Evolutionary conservation across 768 basidiomycete genomes (phyloP).

Genomic region (Ramaria rubella): DNA sequence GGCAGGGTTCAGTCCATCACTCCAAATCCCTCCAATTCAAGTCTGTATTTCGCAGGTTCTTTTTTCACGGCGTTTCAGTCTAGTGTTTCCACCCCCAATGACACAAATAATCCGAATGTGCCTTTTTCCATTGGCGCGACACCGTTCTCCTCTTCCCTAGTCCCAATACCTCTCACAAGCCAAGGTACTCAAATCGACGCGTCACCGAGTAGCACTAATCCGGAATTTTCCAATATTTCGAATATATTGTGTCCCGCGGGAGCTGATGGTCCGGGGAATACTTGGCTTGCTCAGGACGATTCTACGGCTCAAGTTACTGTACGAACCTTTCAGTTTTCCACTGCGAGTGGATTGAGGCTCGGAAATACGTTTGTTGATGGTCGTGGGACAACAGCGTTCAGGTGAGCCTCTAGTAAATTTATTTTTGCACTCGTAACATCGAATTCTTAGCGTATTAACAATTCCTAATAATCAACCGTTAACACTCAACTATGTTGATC

Average conservation of each 20-base stretch:
- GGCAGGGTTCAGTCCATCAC: constrained; percentile 71
- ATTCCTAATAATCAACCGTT: constrained; percentile 85
- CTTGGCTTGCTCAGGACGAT: constrained; percentile 79
- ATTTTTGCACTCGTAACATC: constrained; percentile 1
- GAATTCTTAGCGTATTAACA: constrained; percentile 60
- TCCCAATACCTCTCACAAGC: constrained; percentile 59
- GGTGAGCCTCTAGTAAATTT: constrained; percentile 39
- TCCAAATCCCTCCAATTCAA: constrained; percentile 59
- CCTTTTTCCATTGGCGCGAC: constrained; percentile 77
- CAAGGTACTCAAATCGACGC: constrained; percentile 46
- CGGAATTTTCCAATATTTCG: constrained; percentile 55
- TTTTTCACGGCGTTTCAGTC: constrained; percentile 73
- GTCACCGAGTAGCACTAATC: constrained; percentile 54
- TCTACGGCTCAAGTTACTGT: constrained; percentile 68
- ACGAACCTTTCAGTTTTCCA: constrained; percentile 65
- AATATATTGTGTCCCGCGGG: constrained; percentile 83
- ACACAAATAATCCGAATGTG: constrained; percentile 78
- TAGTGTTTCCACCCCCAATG: constrained; percentile 40
- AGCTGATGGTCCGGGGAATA: constrained; percentile 68
- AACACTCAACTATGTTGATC: constrained; percentile 71
- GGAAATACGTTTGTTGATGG: constrained; percentile 84
- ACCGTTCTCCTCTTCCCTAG: constrained; percentile 84
- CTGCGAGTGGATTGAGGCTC: constrained; percentile 74
- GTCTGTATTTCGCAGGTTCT: constrained; percentile 82
- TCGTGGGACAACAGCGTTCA: constrained; percentile 84